Conservation (phyloP, 495 filamentous ascomycete genomes). For the Penicillium atrosanguineum region DNA sequence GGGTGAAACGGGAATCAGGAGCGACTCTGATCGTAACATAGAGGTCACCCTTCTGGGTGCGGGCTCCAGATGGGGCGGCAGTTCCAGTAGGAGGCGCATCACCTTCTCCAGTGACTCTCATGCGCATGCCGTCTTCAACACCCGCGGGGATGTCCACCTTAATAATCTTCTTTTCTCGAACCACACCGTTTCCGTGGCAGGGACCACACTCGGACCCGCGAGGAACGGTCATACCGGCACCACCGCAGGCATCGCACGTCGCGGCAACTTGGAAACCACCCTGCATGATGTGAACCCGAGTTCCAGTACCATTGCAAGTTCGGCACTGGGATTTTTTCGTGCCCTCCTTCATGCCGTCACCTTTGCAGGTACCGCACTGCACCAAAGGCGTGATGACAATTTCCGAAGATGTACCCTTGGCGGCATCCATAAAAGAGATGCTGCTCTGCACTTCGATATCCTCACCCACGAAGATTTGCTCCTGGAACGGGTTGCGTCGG, state of each 20-base stretch:
- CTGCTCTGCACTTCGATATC: conserved; percentile 91
- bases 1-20: conserved; percentile 80
- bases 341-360: conserved; percentile 81
- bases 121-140: conserved; percentile 91
- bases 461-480: conserved; percentile 79
- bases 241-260: conserved; percentile 78
- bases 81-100: conserved; percentile 77
- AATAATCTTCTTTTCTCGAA: conserved; percentile 73
- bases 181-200: conserved; percentile 77
- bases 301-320: conserved; percentile 81
- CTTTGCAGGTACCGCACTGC: conserved; percentile 75
- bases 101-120: conserved; percentile 78
- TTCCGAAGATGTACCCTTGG: conserved; percentile 78
- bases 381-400: conserved; percentile 75
- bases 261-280: conserved; percentile 94
- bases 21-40: conserved; percentile 83
- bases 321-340: conserved; percentile 69
- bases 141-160: conserved; percentile 88
- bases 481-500: conserved; percentile 61
- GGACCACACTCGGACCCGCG: conserved; percentile 73
- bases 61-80: conserved; percentile 52
- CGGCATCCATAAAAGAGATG: conserved; percentile 94
- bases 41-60: conserved; percentile 72
- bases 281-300: conserved; percentile 80
- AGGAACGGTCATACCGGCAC: conserved; percentile 68